Conservation (phyloP, 1,139 yeast species). For the Lodderomyces orthopsilosis region DNA sequence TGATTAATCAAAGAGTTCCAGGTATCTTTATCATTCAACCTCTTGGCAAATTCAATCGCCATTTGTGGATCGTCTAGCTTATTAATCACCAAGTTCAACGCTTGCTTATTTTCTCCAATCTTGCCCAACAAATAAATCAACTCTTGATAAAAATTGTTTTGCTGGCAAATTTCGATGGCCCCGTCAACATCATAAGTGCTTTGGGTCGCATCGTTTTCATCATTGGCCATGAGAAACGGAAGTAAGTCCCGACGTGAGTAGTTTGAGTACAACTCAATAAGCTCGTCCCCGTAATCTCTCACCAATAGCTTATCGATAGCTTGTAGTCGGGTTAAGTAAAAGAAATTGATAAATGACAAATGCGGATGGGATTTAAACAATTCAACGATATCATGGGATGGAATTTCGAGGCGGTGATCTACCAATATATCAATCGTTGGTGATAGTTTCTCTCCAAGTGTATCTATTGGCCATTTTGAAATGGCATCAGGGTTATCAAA, state of each 20-base stretch:
- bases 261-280: constrained; percentile 62
- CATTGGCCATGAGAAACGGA: constrained; percentile 43
- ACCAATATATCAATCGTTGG: constrained; percentile 58
- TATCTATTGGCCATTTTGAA: constrained; percentile 39
- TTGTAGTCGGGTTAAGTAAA: constrained; percentile 56
- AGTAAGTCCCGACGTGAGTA: constrained; percentile 54
- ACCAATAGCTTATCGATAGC: constrained; percentile 53
- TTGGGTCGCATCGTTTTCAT: constrained; percentile 11
- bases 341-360: constrained; percentile 55
- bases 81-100: constrained; percentile 72
- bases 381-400: constrained; percentile 49
- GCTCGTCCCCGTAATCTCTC: constrained; percentile 60
- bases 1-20: constrained; percentile 76
- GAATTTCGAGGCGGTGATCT: constrained; percentile 61
- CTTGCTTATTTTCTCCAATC: constrained; percentile 77
- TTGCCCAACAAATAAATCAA: constrained; percentile 78
- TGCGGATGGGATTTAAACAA: constrained; percentile 37
- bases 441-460: constrained; percentile 36
- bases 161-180: constrained; percentile 66
- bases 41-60: constrained; percentile 79
- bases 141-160: constrained; percentile 55
- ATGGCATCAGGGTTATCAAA: constrained; percentile 25
- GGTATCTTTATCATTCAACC: constrained; percentile 67
- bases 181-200: constrained; percentile 61
- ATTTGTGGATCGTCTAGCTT: constrained; percentile 72